Conservation (phyloP, 2,329 filamentous ascomycete species). For the Neonectria sp. region DNA sequence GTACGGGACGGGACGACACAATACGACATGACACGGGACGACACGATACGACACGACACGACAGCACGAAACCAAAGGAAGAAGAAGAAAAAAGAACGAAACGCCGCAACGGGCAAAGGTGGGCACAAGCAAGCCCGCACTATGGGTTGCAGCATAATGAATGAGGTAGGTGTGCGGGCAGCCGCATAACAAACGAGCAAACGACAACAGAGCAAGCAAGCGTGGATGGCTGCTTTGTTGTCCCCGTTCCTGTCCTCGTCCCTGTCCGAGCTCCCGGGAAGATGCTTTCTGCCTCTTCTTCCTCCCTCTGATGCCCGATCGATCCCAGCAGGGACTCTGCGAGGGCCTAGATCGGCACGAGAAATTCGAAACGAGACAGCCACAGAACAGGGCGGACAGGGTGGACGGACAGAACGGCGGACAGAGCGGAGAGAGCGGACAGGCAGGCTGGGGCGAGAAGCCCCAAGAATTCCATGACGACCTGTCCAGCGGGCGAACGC, state of each 20-base stretch:
- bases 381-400: conserved; percentile 20
- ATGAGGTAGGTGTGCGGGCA: background rate
- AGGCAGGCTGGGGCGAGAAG: background rate
- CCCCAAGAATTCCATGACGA: conserved; percentile 20
- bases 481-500: conserved; percentile 15
- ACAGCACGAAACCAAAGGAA: background rate
- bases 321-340: background rate
- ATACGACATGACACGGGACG: background rate
- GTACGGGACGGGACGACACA: background rate
- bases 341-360: background rate
- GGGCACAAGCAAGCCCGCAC: background rate
- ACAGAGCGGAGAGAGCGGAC: no score
- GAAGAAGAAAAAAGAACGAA: conserved; percentile 1
- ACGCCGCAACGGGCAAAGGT: conserved; percentile 23
- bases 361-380: conserved; percentile 12
- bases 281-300: background rate
- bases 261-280: background rate
- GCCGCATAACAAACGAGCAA: background rate
- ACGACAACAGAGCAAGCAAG: background rate
- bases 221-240: no score
- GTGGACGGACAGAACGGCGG: background rate
- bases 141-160: background rate
- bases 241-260: background rate
- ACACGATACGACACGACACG: background rate
- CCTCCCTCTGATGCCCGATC: background rate